These are phyloP conservation scores for Talaromyces sp. DNA, from an alignment of 2,329 filamentous ascomycete genomes.

Conservation along the genomic window DNA sequence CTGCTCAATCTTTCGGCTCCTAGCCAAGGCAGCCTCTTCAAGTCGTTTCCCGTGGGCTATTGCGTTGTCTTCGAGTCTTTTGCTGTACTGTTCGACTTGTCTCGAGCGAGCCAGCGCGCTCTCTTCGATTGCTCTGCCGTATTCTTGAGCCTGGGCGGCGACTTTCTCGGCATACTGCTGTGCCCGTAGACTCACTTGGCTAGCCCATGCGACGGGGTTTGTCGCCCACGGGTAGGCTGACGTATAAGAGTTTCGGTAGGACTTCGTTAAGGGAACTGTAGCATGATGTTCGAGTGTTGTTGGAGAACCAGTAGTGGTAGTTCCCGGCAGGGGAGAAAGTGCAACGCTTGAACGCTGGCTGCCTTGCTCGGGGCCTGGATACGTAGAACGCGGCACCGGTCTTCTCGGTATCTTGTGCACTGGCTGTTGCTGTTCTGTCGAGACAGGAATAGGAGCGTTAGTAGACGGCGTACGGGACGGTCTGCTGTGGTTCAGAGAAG, in stretches of 20 bases:
- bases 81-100: slow-evolving; percentile 34
- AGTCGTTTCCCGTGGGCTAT: slow-evolving; percentile 23
- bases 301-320: neutral
- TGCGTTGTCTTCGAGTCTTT: slow-evolving; percentile 3
- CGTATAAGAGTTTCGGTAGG: neutral
- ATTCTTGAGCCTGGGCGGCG: slow-evolving; percentile 29
- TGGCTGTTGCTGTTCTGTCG: slow-evolving; percentile 9
- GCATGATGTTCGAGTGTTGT: neutral
- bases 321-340: neutral
- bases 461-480: slow-evolving; percentile 7
- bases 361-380: neutral
- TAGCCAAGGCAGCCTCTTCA: slow-evolving; percentile 17
- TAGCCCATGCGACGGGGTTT: slow-evolving; percentile 28
- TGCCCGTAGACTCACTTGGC: slow-evolving; percentile 30
- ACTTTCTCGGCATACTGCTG: slow-evolving; percentile 36
- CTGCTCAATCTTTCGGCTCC: slow-evolving; percentile 22
- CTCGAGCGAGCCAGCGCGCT: slow-evolving; percentile 31
- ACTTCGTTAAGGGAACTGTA: neutral
- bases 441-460: slow-evolving; percentile 10
- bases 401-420: slow-evolving; percentile 8
- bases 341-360: neutral
- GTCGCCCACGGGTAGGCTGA: neutral
- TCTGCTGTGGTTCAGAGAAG: slow-evolving; percentile 16
- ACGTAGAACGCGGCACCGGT: slow-evolving; percentile 9
- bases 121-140: slow-evolving; percentile 33